These are phyloP conservation scores for Russula sp. DNA, from an alignment of 768 basidiomycete species.

Conservation along the genomic window DNA sequence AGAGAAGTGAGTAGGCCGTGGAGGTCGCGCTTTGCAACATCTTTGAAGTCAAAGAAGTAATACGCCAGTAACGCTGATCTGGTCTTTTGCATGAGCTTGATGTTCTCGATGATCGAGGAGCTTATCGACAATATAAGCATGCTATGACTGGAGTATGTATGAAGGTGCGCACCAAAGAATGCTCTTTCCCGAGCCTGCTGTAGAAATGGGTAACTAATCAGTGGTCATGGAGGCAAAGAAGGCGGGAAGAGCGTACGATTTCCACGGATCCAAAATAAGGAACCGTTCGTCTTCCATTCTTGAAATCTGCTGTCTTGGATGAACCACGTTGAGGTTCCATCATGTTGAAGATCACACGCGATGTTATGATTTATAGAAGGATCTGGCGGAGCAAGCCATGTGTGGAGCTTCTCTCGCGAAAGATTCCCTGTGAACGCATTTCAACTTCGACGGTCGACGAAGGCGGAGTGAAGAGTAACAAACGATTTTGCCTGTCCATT, in stretches of 20 bases:
- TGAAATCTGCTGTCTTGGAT: neutral
- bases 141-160: neutral
- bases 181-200: constrained; percentile 7
- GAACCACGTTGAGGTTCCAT: constrained; percentile 4
- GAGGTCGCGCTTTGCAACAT: neutral
- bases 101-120: neutral
- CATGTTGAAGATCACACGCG: neutral
- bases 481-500: neutral
- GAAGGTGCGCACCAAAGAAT: constrained; percentile 1
- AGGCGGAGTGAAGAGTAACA: neutral
- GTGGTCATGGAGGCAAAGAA: no score
- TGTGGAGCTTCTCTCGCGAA: neutral
- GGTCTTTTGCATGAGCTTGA: neutral
- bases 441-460: neutral
- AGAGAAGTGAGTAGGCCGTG: neutral
- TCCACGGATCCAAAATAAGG: constrained; percentile 9
- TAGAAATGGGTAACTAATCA: neutral
- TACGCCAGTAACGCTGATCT: neutral
- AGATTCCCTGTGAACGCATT: neutral
- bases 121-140: neutral
- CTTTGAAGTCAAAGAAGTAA: neutral
- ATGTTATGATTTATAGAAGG: constrained; percentile 8
- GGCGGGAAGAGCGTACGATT: neutral
- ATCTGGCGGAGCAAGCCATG: constrained; percentile 7
- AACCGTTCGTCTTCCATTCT: neutral